Evolutionary conservation across 352 stramenopile genomes (phyloP), one percentile per base, ranked within the genome.

Genomic region (Globisporangium orthogonon): DNA sequence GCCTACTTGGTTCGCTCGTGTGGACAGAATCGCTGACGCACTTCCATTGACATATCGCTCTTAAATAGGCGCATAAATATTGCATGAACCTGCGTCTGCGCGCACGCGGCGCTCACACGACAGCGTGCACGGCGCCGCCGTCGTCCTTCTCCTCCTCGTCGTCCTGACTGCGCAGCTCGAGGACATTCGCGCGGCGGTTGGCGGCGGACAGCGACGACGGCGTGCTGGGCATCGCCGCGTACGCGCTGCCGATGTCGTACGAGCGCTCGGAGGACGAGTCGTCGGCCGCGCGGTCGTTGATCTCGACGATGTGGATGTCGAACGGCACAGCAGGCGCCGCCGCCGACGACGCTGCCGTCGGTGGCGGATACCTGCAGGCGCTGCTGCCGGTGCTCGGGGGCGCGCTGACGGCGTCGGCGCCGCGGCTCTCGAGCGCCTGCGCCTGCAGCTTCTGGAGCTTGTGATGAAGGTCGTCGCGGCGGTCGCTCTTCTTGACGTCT

Each of bases 401-500:
- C 2, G 39, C 39, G 39, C 11, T n/a, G 14, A 5, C 15, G 23
- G 37, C 43, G 15, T 46, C 54, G 11, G 54, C 53, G 37, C 39
- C 63, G 43, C 56, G 60, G 40, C 28, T 28, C n/a, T 74, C 64
- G 54, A 45, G 65, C 29, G 39, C 49, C 9, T 56, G 63, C 2
- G 66, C 63, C 51, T 78, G 69, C n/a, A 84, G 68, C 54, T 78
- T 69, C 31, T 78, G 62, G 31, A 88, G 63, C 55, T 88, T 86
- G 61, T 75, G 62, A 56, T 75, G 66, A 45, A 84, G 50, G 14
- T 67, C 59, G 35, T 84, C 73, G 39, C 76, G 57, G 23, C 74
- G 56, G 4, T 62, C 56, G 41, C 60, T 50, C 53, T 74, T 61
- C 53, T 79, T 77, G 35, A 87, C 62, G 60, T 89, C 78, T 45